Evolutionary conservation across 208 protist genomes (phyloP), one percentile per base, ranked within the genome.

Genomic region (Wallacemonas sp.): DNA sequence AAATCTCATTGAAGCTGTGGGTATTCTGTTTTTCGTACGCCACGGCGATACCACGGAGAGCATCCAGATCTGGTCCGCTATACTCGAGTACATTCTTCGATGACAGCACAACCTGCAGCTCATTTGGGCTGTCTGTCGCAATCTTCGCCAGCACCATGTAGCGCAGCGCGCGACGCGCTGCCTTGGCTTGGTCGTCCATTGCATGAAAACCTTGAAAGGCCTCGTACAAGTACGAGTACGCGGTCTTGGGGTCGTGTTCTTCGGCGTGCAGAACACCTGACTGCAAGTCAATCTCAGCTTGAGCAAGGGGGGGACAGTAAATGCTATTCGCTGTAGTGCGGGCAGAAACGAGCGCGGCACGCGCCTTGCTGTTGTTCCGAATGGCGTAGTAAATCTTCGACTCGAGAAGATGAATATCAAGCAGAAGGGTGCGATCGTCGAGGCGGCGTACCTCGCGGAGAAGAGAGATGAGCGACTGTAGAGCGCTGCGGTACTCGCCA

Each of bases 161-260:
- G 74, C 98, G 98, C 62, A 99, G 84, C 27, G 88, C 72, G 15
- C 78, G 74, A 12, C 93, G 81, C 9, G 98, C 97, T 36, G 87
- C 83, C 12, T 72, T 55, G 41, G 93, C 84, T 61, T 93, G 79
- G 34, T 95, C 80, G 12, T 91, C 89, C 2, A 98, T 63, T 31
- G 90, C 81, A 56, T 98, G 87, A 72, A 94, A 99, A 22, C 93
- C 96, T 80, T 99, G 98, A 62, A 99, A 99, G 26, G 97, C 93
- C 78, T 99, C 98, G 76, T 96, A 99, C 45, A 99, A 97, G 90
- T 99, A 99, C 2, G 97, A 99, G 78, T 97, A 98, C 24, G 97
- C 97, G 12, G 98, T 99, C 78, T 99, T 99, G 71, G 88, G 96
- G 75, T 99, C 98, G 14, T 97, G 94, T 75, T 99, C 98, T 77